Evolutionary conservation across 176 grass and related monocot genomes (phyloP).

Genomic region (Oryza rufipogon): DNA sequence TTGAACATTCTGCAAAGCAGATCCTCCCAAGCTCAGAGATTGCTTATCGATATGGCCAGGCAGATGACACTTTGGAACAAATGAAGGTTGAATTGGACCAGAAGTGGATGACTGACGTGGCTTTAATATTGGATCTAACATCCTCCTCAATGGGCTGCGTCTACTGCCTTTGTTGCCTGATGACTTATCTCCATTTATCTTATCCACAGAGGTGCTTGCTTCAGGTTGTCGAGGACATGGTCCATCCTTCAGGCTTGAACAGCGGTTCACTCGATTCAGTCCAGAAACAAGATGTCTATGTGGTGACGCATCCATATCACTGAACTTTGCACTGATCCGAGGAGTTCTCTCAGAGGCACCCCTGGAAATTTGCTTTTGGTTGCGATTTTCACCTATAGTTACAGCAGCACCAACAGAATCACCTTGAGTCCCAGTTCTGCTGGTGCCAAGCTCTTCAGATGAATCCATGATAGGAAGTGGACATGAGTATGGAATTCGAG

Average conservation of each 20-base stretch:
- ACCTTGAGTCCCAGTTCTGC: constrained; percentile 20
- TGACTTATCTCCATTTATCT: constrained; percentile 55
- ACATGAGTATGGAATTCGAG: constrained; percentile 68
- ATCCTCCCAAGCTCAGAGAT: constrained; percentile 41
- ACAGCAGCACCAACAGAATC: constrained; percentile 33
- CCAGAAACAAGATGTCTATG: constrained; percentile 36
- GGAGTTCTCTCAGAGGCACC: constrained; percentile 19
- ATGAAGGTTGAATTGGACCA: constrained; percentile 48
- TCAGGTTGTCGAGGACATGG: constrained; percentile 35
- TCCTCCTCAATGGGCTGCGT: constrained; percentile 88
- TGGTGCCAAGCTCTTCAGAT: constrained; percentile 34
- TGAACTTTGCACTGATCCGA: constrained; percentile 43
- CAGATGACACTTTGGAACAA: constrained; percentile 51
- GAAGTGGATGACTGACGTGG: constrained; percentile 53
- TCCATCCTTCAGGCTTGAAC: constrained; percentile 68
- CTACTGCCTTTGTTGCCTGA: constrained; percentile 64
- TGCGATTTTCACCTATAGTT: constrained; percentile 26
- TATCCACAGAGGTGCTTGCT: constrained; percentile 41
- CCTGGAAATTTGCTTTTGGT: constrained; percentile 25
- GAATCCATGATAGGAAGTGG: constrained; percentile 59
- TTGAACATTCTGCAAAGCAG: constrained; percentile 37
- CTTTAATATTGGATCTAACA: constrained; percentile 89
- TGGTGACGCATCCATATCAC: constrained; percentile 39
- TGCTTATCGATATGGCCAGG: constrained; percentile 39
- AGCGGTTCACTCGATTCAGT: constrained; percentile 51